Conservation (phyloP, 164 flowering plant genomes). For the Nymphaea colorata region DNA sequence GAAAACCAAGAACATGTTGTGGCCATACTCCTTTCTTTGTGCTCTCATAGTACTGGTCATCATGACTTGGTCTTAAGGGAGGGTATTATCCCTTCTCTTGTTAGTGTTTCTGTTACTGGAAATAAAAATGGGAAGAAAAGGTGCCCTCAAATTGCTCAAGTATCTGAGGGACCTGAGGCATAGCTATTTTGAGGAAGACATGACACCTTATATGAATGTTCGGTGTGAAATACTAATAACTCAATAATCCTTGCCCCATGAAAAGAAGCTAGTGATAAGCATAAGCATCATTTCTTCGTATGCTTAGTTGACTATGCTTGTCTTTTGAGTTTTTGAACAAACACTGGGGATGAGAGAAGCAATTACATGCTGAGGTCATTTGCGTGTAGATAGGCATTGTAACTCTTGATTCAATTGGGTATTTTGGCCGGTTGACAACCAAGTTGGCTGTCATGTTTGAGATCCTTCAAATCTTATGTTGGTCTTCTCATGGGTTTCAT, state of each 20-base stretch:
- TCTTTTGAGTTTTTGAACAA: no score
- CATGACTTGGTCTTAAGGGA: conserved; percentile 59
- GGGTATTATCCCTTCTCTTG: conserved; percentile 51
- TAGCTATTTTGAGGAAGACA: conserved; percentile 14
- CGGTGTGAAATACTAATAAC: not conserved
- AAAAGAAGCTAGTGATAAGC: not conserved
- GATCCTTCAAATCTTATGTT: no score
- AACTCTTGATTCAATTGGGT: no score
- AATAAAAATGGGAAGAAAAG: conserved; percentile 32
- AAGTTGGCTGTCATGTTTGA: no score
- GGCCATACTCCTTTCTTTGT: conserved; percentile 44
- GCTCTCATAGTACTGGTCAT: conserved; percentile 41
- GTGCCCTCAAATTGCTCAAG: conserved; percentile 50
- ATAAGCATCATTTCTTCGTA: no score
- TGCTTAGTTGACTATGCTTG: no score
- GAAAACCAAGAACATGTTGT: conserved; percentile 68
- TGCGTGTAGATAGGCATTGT: no score
- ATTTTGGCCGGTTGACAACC: no score
- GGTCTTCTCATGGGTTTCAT: no score
- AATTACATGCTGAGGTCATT: no score
- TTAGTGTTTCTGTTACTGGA: conserved; percentile 44
- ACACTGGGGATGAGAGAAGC: no score
- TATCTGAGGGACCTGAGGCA: conserved; percentile 28
- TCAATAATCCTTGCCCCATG: not conserved
- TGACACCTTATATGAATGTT: conserved; percentile 4